Conservation (phyloP, 2,329 filamentous ascomycete species). For the Xylaria sp. region DNA sequence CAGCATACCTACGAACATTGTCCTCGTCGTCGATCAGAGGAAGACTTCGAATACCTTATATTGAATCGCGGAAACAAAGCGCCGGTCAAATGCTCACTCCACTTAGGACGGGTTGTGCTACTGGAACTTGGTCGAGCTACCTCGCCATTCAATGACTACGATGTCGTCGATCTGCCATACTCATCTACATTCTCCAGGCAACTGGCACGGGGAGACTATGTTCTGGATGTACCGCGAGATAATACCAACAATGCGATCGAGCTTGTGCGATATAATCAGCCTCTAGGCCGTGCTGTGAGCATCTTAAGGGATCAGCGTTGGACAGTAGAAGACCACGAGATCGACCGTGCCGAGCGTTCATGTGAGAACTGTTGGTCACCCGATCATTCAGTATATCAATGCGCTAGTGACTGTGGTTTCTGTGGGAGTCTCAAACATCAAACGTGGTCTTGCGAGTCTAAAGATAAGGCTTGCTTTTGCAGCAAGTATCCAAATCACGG, state of each 20-base stretch:
- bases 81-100: conserved; percentile 17
- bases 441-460: neutral
- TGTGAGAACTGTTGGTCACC: neutral
- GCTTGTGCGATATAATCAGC: neutral
- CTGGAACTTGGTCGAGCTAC: neutral
- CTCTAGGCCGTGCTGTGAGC: neutral
- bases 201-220: neutral
- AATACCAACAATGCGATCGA: neutral
- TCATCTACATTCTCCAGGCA: neutral
- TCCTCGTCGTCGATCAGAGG: neutral
- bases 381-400: conserved; percentile 1
- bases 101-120: conserved; percentile 1
- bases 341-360: neutral
- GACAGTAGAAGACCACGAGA: neutral
- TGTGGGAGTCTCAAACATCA: neutral
- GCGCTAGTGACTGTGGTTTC: neutral
- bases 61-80: conserved; percentile 15
- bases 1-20: conserved; percentile 20
- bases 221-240: neutral
- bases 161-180: neutral
- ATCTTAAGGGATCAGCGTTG: conserved; percentile 6
- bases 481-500: neutral
- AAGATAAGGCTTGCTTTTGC: conserved; percentile 2
- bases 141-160: neutral
- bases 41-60: conserved; percentile 26